Base-by-base conservation (phyloP, 83 land plant genomes). In the Isoetes engelmannii region DNA sequence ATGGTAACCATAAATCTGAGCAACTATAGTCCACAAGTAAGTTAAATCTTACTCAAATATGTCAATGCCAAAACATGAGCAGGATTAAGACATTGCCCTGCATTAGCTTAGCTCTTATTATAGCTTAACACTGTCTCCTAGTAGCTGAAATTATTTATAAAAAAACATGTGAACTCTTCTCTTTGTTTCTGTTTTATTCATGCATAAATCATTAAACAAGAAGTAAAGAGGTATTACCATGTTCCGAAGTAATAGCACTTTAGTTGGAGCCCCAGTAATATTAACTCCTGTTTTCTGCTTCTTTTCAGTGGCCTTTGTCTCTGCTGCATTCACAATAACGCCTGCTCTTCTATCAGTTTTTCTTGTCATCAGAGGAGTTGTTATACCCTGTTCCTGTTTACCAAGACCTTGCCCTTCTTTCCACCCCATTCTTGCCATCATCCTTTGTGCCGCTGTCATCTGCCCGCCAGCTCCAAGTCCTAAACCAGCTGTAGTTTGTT, bases 351-450 rank as follows among this genome's bases (percentile, higher is more conserved):
- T 81, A 77, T 94, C 98, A 7, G 98, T 94, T 84, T 94, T 94
- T 61, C 87, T 85, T 1, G 96, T 96, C 92, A 94, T 84, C 55
- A 94, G 77, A 17, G 98, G 98, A 15, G 96, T 88, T 4, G 98
- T 94, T 45, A 94, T 94, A 4, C 98, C 98, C 79, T 94, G 98
- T 71, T 94, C 98, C 70, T 84, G 96, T 77, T 86, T 94, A 10
- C 98, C 98, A 45, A 94, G 81, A 5, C 98, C 98, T 75, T 94
- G 98, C 5, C 98, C 98, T 61, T 86, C 89, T 79, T 90, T 94
- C 98, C 98, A 94, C 42, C 98, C 98, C 98, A 94, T 94, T 59
- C 88, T 82, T 0, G 98, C 98, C 98, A 94, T 94, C 98, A 94
- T 94, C 65, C 96, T 77, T 69, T 94, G 98, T 0, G 98, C 98